phyloP scores from a whole-genome alignment of 1,284 basidiomycete species.

The Lentinus polychrous region DNA sequence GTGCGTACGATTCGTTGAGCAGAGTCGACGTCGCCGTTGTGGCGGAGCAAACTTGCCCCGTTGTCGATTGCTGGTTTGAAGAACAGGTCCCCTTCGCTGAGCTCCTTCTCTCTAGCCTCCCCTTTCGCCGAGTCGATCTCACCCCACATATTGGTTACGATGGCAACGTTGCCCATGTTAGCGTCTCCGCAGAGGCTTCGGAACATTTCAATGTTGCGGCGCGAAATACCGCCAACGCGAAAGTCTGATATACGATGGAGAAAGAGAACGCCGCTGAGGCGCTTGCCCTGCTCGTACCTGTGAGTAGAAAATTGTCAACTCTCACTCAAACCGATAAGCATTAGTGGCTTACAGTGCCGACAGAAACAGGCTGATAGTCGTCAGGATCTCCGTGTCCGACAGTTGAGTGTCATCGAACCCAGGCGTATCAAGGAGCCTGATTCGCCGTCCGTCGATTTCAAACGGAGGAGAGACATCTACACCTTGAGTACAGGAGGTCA shows the following conservation, averaged over 20 bases:
- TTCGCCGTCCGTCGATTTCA: constrained; percentile 1
- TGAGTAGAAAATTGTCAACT: not conserved
- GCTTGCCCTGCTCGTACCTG: constrained; percentile 32
- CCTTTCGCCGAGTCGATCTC: constrained; percentile 22
- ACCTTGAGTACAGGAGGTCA: constrained; percentile 25
- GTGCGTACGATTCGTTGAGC: constrained; percentile 4
- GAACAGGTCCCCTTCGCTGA: constrained; percentile 7
- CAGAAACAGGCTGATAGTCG: constrained; percentile 11
- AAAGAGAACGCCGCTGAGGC: constrained; percentile 43
- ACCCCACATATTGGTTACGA: constrained; percentile 48
- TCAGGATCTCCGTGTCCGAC: constrained; percentile 16
- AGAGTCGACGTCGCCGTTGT: constrained; percentile 6
- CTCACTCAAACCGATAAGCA: constrained; percentile 14
- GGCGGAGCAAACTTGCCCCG: constrained; percentile 9
- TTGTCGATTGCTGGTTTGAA: constrained; percentile 10
- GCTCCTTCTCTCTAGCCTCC: constrained; percentile 9
- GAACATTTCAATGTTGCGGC: constrained; percentile 43
- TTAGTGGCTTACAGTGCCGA: constrained; percentile 9
- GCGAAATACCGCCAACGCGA: constrained; percentile 41
- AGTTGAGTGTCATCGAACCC: constrained; percentile 18
- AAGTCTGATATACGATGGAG: constrained; percentile 47
- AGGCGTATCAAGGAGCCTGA: constrained; percentile 17
- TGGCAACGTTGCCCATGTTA: constrained; percentile 37
- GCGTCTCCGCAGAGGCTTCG: constrained; percentile 41
- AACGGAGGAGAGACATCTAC: constrained; percentile 7